Base-by-base conservation (phyloP, 2,329 filamentous ascomycete species). In the Teratosphaeriaceae sp. region DNA sequence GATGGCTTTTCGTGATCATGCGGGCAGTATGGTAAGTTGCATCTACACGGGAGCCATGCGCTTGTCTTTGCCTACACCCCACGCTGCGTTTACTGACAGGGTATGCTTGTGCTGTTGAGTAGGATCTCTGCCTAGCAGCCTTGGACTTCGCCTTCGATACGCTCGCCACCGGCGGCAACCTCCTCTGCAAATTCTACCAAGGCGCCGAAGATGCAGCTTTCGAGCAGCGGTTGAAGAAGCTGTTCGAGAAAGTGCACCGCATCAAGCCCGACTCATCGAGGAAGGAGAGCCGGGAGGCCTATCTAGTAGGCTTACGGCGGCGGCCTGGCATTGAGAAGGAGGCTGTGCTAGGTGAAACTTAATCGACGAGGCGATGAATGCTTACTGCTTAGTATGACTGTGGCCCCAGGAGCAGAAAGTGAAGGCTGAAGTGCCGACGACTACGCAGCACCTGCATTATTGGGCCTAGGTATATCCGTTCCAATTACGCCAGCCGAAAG, bases 161-260 rank as follows among this genome's bases (percentile, higher is more conserved):
- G 6, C 74, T 98, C 18, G 82, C 79, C 54, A 67, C 78, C 3
- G 88, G 87, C 16, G 92, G 94, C 1, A 84, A 94, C 62, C 95
- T 98, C 56, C 77, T 98, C 34, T 96, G 90, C 76, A 98, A 98
- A 65, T 98, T 94, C 66, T 98, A 97, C 64, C 87, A 94, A 63
- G 92, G 92, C 3, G 64, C 74, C 4, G 89, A 96, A 64, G 90
- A 97, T 59, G 89, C 85, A 65, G 71, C 70, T 1, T 67, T 98
- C 9, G 88, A 96, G 68, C 72, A 67, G 48, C 78, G 79, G 54
- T 71, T 98, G 30, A 86, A 78, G 61, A 78, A 74, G 38, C 69
- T 95, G 55, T 98, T 98, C 61, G 68, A 71, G 15, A 85, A 79
- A 53, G 92, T 98, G 2, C 74, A 84, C 56, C 76, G 89, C 46